A percentile compares a stretch with the other conserved stretches of the same genome.
These are phyloP conservation scores for Silene uniflora DNA, from an alignment of 148 eudicot genomes.

Conservation along the genomic window DNA sequence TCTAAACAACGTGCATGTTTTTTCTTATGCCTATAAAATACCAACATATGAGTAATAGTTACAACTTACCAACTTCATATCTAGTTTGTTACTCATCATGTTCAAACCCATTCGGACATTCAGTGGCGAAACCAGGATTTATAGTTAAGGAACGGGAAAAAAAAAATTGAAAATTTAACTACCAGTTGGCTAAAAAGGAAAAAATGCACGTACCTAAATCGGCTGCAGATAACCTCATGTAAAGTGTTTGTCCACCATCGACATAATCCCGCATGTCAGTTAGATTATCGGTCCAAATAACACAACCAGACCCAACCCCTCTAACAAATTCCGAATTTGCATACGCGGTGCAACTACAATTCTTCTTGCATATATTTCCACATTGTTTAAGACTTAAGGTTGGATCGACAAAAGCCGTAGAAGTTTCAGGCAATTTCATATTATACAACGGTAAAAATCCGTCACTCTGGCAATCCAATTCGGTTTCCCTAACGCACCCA, in stretches of 20 bases:
- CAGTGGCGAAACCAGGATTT: too few species aligned
- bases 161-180: too few species aligned
- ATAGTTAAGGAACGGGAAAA: too few species aligned
- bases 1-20: not conserved
- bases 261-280: slow-evolving; percentile 36
- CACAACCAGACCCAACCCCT: slow-evolving; percentile 36
- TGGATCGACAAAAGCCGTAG: slow-evolving; percentile 32
- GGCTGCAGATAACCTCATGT: slow-evolving; percentile 31
- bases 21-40: not conserved
- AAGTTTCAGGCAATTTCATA: slow-evolving; percentile 59
- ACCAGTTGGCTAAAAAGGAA: too few species aligned
- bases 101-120: not conserved
- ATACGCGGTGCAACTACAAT: slow-evolving; percentile 59
- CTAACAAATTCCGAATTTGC: slow-evolving; percentile 26
- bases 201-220: slow-evolving; percentile 31
- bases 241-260: slow-evolving; percentile 39
- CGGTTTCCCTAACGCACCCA: slow-evolving; percentile 41
- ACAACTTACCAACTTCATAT: not conserved
- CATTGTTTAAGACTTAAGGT: slow-evolving; percentile 43
- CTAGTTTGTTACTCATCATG: not conserved
- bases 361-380: slow-evolving; percentile 35
- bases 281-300: slow-evolving; percentile 32
- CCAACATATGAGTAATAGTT: not conserved
- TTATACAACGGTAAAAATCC: slow-evolving; percentile 41
- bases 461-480: slow-evolving; percentile 41